Percentiles rank a stretch among this genome's conserved stretches.
phyloP scores from a whole-genome alignment of 2,329 filamentous ascomycete genomes.

The Fusarium poae region DNA sequence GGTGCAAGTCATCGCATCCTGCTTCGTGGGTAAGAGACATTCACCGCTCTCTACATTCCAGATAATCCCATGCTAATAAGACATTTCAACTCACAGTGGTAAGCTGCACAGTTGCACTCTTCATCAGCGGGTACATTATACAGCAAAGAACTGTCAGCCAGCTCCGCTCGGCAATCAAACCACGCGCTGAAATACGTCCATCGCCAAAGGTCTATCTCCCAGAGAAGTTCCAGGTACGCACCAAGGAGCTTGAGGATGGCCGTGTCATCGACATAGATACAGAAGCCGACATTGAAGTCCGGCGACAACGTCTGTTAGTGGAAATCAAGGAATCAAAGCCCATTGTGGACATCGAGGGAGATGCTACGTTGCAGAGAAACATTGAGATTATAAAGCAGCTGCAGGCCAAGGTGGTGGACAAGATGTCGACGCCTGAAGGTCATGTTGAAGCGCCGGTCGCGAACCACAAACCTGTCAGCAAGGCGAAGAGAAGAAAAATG shows the following conservation, averaged over 20 bases:
- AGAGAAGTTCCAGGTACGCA: slow-evolving; percentile 62
- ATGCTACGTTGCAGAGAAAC: slow-evolving; percentile 45
- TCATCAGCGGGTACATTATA: slow-evolving; percentile 87
- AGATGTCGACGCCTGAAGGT: slow-evolving; percentile 52
- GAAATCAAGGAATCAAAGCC: slow-evolving; percentile 54
- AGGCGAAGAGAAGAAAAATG: slow-evolving; percentile 66
- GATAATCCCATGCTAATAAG: slow-evolving; percentile 20
- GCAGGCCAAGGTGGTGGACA: slow-evolving; percentile 51
- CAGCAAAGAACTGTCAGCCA: slow-evolving; percentile 87
- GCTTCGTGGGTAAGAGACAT: slow-evolving; percentile 69
- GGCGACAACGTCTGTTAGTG: slow-evolving; percentile 49
- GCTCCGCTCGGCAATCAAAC: slow-evolving; percentile 78
- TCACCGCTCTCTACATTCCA: slow-evolving; percentile 38
- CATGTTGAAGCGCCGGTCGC: slow-evolving; percentile 55
- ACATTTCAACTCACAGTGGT: slow-evolving; percentile 65
- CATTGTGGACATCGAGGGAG: slow-evolving; percentile 37
- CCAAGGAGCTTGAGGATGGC: slow-evolving; percentile 63
- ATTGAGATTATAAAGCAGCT: slow-evolving; percentile 52
- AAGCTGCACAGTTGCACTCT: slow-evolving; percentile 83
- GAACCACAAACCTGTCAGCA: slow-evolving; percentile 62
- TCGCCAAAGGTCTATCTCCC: slow-evolving; percentile 65
- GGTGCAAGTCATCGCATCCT: slow-evolving; percentile 76
- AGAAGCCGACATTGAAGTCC: slow-evolving; percentile 51
- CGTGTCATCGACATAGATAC: slow-evolving; percentile 58
- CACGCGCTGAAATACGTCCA: slow-evolving; percentile 54